Evolutionary conservation across 176 grass and related monocot species (phyloP).

Genomic region (Olyra latifolia): DNA sequence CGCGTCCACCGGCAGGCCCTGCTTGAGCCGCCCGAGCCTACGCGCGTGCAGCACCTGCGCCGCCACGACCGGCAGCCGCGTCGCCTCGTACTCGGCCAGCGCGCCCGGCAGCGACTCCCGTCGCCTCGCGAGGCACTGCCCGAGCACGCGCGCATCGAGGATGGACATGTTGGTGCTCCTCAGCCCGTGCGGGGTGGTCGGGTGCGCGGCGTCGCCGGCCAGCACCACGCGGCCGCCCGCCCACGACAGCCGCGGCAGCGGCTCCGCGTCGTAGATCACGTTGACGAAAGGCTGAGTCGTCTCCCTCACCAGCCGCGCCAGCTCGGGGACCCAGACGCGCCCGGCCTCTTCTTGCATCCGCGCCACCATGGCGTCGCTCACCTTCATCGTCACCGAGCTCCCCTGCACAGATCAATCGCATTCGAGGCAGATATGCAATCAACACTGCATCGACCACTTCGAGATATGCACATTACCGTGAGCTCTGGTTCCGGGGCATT

Average conservation of each 20-base stretch:
- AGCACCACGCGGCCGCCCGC: constrained; percentile 49
- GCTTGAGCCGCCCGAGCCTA: constrained; percentile 74
- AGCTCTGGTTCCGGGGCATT: constrained; percentile 65
- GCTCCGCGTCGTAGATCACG: constrained; percentile 75
- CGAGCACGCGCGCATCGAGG: constrained; percentile 57
- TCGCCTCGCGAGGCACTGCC: constrained; percentile 49
- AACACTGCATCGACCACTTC: not conserved
- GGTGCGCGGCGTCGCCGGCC: constrained; percentile 82
- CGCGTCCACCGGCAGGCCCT: constrained; percentile 50
- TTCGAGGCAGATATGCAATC: not conserved
- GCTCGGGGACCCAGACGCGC: constrained; percentile 67
- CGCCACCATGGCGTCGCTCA: constrained; percentile 45
- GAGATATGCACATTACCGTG: constrained; percentile 53
- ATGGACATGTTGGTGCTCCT: constrained; percentile 98
- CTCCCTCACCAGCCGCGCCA: constrained; percentile 59
- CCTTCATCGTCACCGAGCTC: constrained; percentile 73
- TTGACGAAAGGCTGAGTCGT: constrained; percentile 76
- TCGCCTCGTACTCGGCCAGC: constrained; percentile 56
- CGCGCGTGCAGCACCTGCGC: constrained; percentile 66
- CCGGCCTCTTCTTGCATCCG: constrained; percentile 57
- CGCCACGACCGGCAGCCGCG: constrained; percentile 57
- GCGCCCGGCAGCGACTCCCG: constrained; percentile 13
- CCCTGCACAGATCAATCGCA: constrained; percentile 30
- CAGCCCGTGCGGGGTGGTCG: constrained; percentile 80
- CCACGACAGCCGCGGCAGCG: constrained; percentile 53